phyloP scores from a whole-genome alignment of 192 early-diverging fungal genomes.

The Umbelopsis ramanniana region DNA sequence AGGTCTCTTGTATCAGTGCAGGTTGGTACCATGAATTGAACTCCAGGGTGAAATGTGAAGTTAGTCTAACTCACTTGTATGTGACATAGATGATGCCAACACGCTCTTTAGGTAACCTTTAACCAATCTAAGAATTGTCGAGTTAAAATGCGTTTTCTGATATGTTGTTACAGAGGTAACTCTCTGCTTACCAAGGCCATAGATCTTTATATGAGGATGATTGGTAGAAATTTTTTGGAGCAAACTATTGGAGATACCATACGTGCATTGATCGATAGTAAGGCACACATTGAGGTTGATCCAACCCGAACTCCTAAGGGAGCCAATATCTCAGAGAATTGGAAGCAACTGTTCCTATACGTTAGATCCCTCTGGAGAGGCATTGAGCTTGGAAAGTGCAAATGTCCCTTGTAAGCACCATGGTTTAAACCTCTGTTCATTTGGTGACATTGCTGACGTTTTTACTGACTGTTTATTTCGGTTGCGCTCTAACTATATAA shows the following conservation, averaged over 20 bases:
- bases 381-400: conserved; percentile 49
- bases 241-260: conserved; percentile 67
- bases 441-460: not conserved
- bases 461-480: not conserved
- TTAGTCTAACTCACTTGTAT: not conserved
- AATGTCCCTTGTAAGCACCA: conserved; percentile 29
- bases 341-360: conserved; percentile 53
- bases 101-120: conserved; percentile 49
- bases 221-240: conserved; percentile 65
- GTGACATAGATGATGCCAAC: conserved; percentile 43
- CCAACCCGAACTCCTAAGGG: conserved; percentile 33
- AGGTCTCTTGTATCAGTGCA: conserved; percentile 45
- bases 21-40: conserved; percentile 25
- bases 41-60: not conserved
- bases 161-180: conserved; percentile 50
- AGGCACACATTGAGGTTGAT: conserved; percentile 58
- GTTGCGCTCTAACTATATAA: not conserved
- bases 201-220: conserved; percentile 72
- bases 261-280: conserved; percentile 52
- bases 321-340: conserved; percentile 45
- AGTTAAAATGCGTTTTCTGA: not conserved
- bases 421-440: too few species aligned
- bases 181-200: conserved; percentile 69
- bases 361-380: conserved; percentile 49
- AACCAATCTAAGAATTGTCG: not conserved